Conservation (phyloP, 2,329 filamentous ascomycete genomes). For the Colletotrichum coccodes region DNA sequence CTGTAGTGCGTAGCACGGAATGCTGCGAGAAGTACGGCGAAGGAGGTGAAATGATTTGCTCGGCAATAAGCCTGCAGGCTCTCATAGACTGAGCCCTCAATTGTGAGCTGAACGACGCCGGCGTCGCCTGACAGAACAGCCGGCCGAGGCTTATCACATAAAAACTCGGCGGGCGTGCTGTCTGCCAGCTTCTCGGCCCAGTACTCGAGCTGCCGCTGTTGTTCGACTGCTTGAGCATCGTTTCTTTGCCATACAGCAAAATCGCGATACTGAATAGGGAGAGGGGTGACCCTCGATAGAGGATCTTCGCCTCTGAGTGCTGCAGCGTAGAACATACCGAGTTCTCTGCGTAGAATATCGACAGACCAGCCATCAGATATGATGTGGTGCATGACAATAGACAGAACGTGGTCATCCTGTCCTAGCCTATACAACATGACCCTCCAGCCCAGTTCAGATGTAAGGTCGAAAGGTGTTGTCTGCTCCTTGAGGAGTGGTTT, state of each 20-base stretch:
- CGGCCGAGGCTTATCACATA: conserved; percentile 16
- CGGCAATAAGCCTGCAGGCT: conserved; percentile 29
- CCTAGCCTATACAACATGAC: conserved; percentile 25
- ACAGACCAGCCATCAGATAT: conserved; percentile 43
- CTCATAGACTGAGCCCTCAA: conserved; percentile 17
- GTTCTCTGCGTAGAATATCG: conserved; percentile 36
- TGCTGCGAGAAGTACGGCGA: conserved; percentile 36
- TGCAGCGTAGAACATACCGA: conserved; percentile 36
- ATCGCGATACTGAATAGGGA: conserved; percentile 40
- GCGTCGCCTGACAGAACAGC: conserved; percentile 14
- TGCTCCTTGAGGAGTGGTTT: conserved; percentile 30
- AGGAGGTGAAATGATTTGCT: conserved; percentile 18
- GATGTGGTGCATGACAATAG: conserved; percentile 42
- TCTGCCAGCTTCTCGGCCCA: conserved; percentile 35
- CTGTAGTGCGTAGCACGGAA: conserved; percentile 40
- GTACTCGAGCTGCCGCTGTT: conserved; percentile 36
- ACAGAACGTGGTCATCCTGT: conserved; percentile 35
- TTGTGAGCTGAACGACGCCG: conserved; percentile 3
- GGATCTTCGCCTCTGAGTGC: conserved; percentile 32
- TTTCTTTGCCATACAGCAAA: conserved; percentile 38
- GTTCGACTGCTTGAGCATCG: conserved; percentile 19
- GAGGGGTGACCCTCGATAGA: conserved; percentile 20
- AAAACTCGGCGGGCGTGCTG: conserved; percentile 18
- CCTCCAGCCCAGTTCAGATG: conserved; percentile 36
- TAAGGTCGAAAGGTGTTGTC: conserved; percentile 37